phyloP scores from a whole-genome alignment of 306 rosid genomes.

The Herpetospermum pedunculosum region DNA sequence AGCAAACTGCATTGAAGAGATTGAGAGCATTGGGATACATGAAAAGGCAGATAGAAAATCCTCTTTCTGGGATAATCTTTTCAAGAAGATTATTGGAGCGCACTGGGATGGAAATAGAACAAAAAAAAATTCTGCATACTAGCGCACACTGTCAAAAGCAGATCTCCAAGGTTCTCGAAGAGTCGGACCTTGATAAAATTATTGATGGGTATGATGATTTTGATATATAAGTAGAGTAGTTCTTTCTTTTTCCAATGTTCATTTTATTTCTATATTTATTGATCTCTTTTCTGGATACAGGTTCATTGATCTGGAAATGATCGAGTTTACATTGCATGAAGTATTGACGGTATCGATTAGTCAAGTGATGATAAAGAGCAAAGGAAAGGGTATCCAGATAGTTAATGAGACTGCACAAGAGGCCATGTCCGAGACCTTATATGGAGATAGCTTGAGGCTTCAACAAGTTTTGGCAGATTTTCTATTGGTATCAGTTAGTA shows the following conservation, averaged over 20 bases:
- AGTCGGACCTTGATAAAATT: slow-evolving; percentile 81
- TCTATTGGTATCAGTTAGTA: slow-evolving; percentile 44
- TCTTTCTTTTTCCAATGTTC: neutral
- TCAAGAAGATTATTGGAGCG: slow-evolving; percentile 59
- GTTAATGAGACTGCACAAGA: slow-evolving; percentile 53
- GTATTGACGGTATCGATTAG: slow-evolving; percentile 58
- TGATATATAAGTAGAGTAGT: neutral
- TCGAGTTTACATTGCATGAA: slow-evolving; percentile 66
- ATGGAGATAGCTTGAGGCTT: slow-evolving; percentile 76
- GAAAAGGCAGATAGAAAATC: slow-evolving; percentile 67
- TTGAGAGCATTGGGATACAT: slow-evolving; percentile 52
- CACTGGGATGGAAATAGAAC: slow-evolving; percentile 61
- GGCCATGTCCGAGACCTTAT: slow-evolving; percentile 40
- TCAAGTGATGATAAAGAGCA: slow-evolving; percentile 62
- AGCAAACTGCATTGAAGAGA: slow-evolving; percentile 80
- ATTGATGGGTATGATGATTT: slow-evolving; percentile 59
- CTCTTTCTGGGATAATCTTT: slow-evolving; percentile 56
- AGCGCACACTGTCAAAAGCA: slow-evolving; percentile 72
- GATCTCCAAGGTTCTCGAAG: slow-evolving; percentile 82
- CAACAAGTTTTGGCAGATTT: slow-evolving; percentile 84
- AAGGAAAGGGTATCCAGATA: slow-evolving; percentile 36
- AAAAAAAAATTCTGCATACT: slow-evolving; percentile 51
- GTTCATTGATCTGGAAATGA: slow-evolving; percentile 82
- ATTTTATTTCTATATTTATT: neutral
- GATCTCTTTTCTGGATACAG: slow-evolving; percentile 26